Conservation (phyloP, 129 eudicot species). For the Silybum marianum region DNA sequence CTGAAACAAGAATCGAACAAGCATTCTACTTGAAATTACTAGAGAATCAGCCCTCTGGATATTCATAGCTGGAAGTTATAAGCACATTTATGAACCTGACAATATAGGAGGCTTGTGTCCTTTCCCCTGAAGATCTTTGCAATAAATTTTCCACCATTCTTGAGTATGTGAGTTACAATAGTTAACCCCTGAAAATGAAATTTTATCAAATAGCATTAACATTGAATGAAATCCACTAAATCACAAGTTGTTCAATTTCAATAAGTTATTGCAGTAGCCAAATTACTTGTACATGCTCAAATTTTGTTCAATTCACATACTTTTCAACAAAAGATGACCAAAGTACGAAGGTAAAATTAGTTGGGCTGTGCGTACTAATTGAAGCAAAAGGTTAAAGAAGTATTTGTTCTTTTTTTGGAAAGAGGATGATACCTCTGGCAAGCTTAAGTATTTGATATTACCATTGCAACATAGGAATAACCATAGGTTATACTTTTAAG, state of each 20-base stretch:
- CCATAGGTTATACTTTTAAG: too few species aligned
- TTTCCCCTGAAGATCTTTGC: slow-evolving; percentile 98
- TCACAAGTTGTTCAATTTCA: too few species aligned
- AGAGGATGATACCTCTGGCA: too few species aligned
- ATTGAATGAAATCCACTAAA: not conserved
- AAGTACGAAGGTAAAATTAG: not conserved
- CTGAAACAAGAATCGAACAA: not conserved
- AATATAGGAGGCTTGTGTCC: slow-evolving; percentile 96
- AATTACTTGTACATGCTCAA: too few species aligned
- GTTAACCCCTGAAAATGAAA: slow-evolving; percentile 77
- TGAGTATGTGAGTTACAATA: slow-evolving; percentile 93
- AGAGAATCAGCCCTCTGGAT: not conserved
- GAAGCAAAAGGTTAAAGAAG: too few species aligned
- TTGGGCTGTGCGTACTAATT: not conserved
- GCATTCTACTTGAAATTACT: not conserved
- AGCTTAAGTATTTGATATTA: too few species aligned
- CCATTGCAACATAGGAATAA: too few species aligned
- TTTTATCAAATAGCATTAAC: not conserved
- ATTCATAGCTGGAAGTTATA: not conserved
- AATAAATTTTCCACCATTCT: slow-evolving; percentile 89
- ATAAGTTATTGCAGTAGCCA: too few species aligned
- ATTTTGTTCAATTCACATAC: not conserved
- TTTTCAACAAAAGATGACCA: not conserved
- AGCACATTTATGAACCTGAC: slow-evolving; percentile 58
- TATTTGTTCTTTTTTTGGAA: too few species aligned